A percentile compares a stretch with the other conserved stretches of the same genome.
These are phyloP conservation scores for Betula pendula DNA, from an alignment of 306 rosid genomes.

Conservation along the genomic window DNA sequence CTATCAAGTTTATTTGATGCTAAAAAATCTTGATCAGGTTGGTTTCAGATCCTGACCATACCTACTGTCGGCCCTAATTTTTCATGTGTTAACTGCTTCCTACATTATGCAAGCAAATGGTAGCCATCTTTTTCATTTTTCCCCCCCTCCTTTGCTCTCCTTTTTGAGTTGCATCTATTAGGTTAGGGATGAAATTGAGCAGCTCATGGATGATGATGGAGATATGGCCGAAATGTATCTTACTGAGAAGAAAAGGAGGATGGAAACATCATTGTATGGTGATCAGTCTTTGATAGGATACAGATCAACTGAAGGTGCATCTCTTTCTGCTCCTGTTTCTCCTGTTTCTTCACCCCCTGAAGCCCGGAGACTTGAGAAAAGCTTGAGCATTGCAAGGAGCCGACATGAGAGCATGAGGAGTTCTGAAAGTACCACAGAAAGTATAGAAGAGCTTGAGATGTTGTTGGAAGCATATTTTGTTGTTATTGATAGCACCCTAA, in stretches of 20 bases:
- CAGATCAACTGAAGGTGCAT: conserved; percentile 72
- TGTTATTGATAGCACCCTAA: conserved; percentile 92
- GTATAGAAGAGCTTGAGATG: conserved; percentile 99
- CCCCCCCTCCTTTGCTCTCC: conserved; percentile 18
- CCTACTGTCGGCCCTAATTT: background rate
- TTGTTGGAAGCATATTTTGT: conserved; percentile 97
- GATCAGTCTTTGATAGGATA: conserved; percentile 80
- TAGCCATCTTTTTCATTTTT: conserved; percentile 2
- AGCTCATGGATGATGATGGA: conserved; percentile 99
- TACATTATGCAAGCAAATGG: conserved; percentile 24
- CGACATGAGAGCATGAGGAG: conserved; percentile 92
- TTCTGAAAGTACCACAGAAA: conserved; percentile 75
- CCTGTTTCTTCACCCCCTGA: conserved; percentile 97
- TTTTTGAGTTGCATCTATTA: conserved; percentile 37
- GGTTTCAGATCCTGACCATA: background rate
- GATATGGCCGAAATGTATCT: conserved; percentile 99
- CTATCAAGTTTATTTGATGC: background rate
- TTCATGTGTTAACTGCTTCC: conserved; percentile 8
- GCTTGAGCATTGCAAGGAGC: conserved; percentile 91
- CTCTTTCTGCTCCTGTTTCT: conserved; percentile 95
- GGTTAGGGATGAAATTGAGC: conserved; percentile 99
- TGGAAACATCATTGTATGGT: conserved; percentile 79
- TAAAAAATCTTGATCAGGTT: background rate
- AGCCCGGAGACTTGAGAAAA: conserved; percentile 77
- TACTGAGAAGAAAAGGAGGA: conserved; percentile 88